Base-by-base conservation (phyloP, 345 rosid genomes). In the Litchi chinensis region DNA sequence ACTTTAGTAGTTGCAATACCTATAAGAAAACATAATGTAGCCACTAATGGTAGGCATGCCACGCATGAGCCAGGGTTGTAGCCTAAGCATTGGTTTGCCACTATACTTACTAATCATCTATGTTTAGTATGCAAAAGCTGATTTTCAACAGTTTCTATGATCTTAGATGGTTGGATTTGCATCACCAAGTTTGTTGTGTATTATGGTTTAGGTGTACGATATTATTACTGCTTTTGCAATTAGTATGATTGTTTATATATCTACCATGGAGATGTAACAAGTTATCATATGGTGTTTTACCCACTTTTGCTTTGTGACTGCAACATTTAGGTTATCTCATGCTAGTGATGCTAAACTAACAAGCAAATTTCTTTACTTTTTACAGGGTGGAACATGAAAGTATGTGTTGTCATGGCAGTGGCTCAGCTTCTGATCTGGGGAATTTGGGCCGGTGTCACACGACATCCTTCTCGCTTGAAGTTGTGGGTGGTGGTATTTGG, bases 341-440 rank as follows among this genome's bases (percentile, higher is more conserved):
- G 48, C 60, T 15, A 12, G 19, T 44, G 21, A 43, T n/a, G 68
- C 1, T 44, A 12, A 44, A 11, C 24, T 43, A 59, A 56, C 74
- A 12, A 43, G 32, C 19, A 19, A 57, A 26, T 67, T 62, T 12
- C 22, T 13, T 50, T 46, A 67, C 65, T 66, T 78, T 74, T 59
- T 78, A 77, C 91, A 91, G 97, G 92, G 56, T 88, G 89, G 87
- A 91, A 91, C 89, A 86, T 87, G 89, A 84, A 88, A 81, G 95
- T 91, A 46, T 88, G 93, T 74, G 86, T 84, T 69, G 80, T 82
- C 40, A 89, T 88, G 86, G 91, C 81, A 74, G 89, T 89, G 65
- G 37, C 87, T 62, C 92, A 89, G 83, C 90, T 91, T 79, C 75
- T 92, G 37, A 77, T 88, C 11, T 92, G 95, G 95, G 89, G 88